phyloP scores from a whole-genome alignment of 352 stramenopile species.

The Pythium myriotylum region DNA sequence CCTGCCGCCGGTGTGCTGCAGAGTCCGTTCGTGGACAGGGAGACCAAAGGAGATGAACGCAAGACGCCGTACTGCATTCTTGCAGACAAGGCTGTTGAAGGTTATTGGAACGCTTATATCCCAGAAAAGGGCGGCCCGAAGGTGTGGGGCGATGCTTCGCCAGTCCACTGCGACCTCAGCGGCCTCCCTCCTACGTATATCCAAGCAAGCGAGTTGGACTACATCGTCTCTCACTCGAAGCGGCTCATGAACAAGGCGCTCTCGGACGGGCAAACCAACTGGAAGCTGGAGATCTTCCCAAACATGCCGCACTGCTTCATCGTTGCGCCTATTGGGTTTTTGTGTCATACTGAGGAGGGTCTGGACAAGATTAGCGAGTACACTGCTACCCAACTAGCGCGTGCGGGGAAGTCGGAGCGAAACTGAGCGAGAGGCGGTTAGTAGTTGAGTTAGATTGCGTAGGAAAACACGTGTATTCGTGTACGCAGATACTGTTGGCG shows the following conservation, averaged over 20 bases:
- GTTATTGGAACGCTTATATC: not conserved
- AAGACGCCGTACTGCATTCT: slow-evolving; percentile 21
- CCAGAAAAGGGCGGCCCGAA: not conserved
- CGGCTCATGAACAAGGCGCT: slow-evolving; percentile 7
- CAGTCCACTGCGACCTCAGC: slow-evolving; percentile 9
- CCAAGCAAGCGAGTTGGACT: slow-evolving; percentile 16
- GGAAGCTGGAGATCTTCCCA: slow-evolving; percentile 18
- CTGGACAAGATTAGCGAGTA: slow-evolving; percentile 14
- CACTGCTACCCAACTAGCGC: slow-evolving; percentile 9
- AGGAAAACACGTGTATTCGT: too few species aligned
- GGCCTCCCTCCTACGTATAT: slow-evolving; percentile 20
- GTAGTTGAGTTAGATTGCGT: too few species aligned
- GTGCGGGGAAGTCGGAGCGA: too few species aligned
- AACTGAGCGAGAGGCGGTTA: too few species aligned
- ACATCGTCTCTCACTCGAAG: slow-evolving; percentile 12
- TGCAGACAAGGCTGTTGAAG: not conserved
- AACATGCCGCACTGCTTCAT: slow-evolving; percentile 26
- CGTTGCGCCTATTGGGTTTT: slow-evolving; percentile 1
- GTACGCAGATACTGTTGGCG: too few species aligned
- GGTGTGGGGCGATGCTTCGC: slow-evolving; percentile 17
- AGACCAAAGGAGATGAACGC: slow-evolving; percentile 13
- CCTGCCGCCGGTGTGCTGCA: not conserved
- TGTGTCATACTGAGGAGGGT: slow-evolving; percentile 1
- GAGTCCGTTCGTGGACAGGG: slow-evolving; percentile 18
- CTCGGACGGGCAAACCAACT: not conserved